Base-by-base conservation (phyloP, 2,329 filamentous ascomycete genomes). In the Blastomyces percursus region DNA sequence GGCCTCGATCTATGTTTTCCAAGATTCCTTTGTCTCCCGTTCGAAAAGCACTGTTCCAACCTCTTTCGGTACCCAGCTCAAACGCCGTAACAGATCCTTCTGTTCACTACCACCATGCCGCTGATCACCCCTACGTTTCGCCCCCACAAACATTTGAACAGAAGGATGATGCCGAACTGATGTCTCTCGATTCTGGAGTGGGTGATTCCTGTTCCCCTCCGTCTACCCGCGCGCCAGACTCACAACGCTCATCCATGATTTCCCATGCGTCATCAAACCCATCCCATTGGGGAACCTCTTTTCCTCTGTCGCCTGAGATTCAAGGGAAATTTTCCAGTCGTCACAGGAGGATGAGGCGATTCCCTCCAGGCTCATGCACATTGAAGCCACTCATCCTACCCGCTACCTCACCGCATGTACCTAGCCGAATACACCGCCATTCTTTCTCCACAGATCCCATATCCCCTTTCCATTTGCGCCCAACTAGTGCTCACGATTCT, bases 311-410 rank as follows among this genome's bases (percentile, higher is more conserved):
- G 35, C 67, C 68, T 7, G 68, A 70, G 24, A 35, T 63, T 16
- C 65, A 66, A 56, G 64, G 63, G 11, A 70, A 65, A 62, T 64
- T 62, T 30, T 66, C 64, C 44, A 66, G 60, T 38, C 66, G 68
- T 40, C 63, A 69, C 42, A 67, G 70, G 56, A 71, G 70, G 59
- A 71, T 73, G 68, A 68, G 73, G 48, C 70, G 70, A 38, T 75
- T 74, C 59, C 70, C 73, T 21, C 71, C 72, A 12, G 73, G 73
- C 1, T 73, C 72, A 7, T 71, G 68, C 42, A 68, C 71, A 21
- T 63, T 75, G 55, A 75, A 74, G 52, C 73, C 73, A 27, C 65
- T 75, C 5, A 68, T 75, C 35, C 66, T 75, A 30, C 70, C 66
- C 59, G 59, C 62, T 5, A 32, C 64, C 50, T 64, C 66, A 16